Conservation (phyloP, 1,139 yeast genomes). For the Diutina scorzettiae region DNA sequence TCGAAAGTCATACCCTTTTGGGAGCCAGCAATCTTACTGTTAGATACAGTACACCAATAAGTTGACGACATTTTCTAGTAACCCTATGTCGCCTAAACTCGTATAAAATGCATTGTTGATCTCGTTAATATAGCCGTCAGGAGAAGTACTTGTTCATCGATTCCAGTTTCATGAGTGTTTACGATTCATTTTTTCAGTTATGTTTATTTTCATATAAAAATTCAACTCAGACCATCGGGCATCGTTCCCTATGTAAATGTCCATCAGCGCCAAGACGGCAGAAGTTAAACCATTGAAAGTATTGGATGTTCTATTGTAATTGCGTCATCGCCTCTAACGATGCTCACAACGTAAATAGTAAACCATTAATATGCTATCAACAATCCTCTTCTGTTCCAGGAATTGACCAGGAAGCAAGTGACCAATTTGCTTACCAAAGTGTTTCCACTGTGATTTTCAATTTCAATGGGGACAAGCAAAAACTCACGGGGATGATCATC, state of each 20-base stretch:
- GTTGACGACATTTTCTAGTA: too few relatives aligned
- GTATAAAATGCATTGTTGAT: not conserved
- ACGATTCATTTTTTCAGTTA: not conserved
- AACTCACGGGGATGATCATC: not conserved
- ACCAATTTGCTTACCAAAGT: conserved; percentile 2
- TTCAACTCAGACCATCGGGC: not conserved
- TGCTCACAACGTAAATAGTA: too few relatives aligned
- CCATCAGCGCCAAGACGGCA: conserved; percentile 5
- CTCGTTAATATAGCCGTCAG: not conserved
- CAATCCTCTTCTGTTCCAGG: not conserved
- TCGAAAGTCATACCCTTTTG: too few relatives aligned
- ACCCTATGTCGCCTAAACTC: not conserved
- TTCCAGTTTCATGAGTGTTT: not conserved
- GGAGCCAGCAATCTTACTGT: too few relatives aligned
- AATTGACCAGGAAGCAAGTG: conserved; percentile 4
- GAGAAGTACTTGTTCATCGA: not conserved
- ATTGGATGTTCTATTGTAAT: not conserved
- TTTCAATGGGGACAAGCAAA: not conserved
- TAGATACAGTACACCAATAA: too few relatives aligned
- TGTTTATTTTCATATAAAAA: not conserved
- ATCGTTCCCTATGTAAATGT: not conserved
- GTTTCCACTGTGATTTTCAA: not conserved
- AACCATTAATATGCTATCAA: not conserved
- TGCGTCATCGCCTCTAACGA: conserved; percentile 3
- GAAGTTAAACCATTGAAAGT: not conserved